Percentiles rank a stretch among this genome's conserved stretches.
Conservation (phyloP, 257 asterid species). For the Solanum chilense region DNA sequence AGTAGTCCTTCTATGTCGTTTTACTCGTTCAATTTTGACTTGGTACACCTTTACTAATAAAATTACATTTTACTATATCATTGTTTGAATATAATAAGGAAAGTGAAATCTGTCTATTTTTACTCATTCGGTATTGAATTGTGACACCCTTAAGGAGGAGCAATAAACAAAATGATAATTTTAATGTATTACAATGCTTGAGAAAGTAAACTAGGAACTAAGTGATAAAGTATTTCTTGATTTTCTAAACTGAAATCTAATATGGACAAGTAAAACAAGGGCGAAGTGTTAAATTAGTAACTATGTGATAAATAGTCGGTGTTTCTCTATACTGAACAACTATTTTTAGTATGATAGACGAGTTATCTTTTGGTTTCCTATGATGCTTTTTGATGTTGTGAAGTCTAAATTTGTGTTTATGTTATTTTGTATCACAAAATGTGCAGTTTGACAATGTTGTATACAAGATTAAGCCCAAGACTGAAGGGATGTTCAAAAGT, state of each 20-base stretch:
- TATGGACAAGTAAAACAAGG: too few relatives aligned
- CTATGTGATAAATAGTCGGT: neutral
- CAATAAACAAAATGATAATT: neutral
- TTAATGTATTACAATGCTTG: neutral
- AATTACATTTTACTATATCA: too few relatives aligned
- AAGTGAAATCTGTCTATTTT: neutral
- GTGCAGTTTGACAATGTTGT: slow-evolving; percentile 63
- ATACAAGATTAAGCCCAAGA: slow-evolving; percentile 29
- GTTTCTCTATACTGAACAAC: neutral
- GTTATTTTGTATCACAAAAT: neutral
- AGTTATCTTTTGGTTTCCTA: neutral
- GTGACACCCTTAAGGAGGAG: neutral
- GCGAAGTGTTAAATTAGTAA: too few relatives aligned
- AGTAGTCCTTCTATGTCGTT: neutral
- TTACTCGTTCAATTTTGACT: too few relatives aligned
- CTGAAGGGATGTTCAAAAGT: slow-evolving; percentile 9
- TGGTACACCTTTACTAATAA: neutral
- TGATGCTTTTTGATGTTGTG: neutral
- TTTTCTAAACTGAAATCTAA: too few relatives aligned
- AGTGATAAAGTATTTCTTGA: neutral
- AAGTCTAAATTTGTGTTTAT: neutral
- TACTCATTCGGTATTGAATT: too few relatives aligned
- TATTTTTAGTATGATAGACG: neutral
- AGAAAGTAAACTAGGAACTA: too few relatives aligned
- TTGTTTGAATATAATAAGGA: neutral